Conservation (phyloP, 352 stramenopile genomes). For the Pythium pectinolyticum region DNA sequence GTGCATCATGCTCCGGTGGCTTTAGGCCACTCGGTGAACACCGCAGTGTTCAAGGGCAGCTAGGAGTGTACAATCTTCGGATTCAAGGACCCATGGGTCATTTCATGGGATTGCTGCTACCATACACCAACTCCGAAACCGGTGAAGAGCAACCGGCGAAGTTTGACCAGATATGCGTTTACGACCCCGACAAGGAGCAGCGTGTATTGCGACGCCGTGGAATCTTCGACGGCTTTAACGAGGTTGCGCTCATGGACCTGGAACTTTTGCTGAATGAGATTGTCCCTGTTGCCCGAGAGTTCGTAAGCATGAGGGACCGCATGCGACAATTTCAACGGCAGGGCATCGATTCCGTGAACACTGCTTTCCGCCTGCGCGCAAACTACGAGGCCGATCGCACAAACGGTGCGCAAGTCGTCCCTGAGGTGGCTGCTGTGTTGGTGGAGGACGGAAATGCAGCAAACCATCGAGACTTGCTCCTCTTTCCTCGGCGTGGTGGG, state of each 20-base stretch:
- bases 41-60: neutral
- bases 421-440: conserved; percentile 7
- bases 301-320: neutral
- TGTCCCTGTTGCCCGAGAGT: conserved; percentile 3
- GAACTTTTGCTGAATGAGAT: neutral
- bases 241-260: neutral
- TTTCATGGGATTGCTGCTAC: conserved; percentile 5
- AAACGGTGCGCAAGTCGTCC: neutral
- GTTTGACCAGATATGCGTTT: conserved; percentile 15
- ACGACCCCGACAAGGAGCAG: conserved; percentile 3
- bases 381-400: neutral
- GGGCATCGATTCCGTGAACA: neutral
- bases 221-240: conserved; percentile 1
- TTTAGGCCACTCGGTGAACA: neutral
- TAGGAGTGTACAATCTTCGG: neutral
- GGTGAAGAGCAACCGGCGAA: neutral
- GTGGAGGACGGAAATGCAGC: conserved; percentile 7
- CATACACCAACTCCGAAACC: neutral
- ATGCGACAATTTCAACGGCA: conserved; percentile 3
- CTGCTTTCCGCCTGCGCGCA: neutral
- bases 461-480: conserved; percentile 9
- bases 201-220: neutral
- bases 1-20: neutral
- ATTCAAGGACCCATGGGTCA: conserved; percentile 8
- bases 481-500: neutral